Conservation (phyloP, 2,329 filamentous ascomycete genomes). For the Neofusicoccum laricinum region DNA sequence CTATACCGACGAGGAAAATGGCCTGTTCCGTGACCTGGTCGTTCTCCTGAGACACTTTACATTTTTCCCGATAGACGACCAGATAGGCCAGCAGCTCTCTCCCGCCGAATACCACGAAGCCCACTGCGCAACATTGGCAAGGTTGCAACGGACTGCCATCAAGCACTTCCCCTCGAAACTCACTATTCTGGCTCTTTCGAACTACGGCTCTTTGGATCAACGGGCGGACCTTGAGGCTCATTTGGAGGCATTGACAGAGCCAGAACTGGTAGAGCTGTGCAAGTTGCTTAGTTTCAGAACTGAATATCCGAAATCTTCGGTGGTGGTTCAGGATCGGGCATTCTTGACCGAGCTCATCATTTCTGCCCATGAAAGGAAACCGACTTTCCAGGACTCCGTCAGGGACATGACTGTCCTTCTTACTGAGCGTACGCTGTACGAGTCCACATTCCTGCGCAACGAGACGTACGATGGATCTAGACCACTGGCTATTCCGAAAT, state of each 20-base stretch:
- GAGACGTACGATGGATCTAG: slow-evolving; percentile 84
- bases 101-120: slow-evolving; percentile 71
- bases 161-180: slow-evolving; percentile 86
- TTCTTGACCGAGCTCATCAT: slow-evolving; percentile 72
- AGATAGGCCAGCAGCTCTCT: slow-evolving; percentile 75
- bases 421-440: slow-evolving; percentile 78
- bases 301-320: slow-evolving; percentile 71
- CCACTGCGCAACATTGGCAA: slow-evolving; percentile 74
- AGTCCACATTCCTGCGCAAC: slow-evolving; percentile 72
- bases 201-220: slow-evolving; percentile 84
- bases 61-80: slow-evolving; percentile 86
- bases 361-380: slow-evolving; percentile 70
- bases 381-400: slow-evolving; percentile 78
- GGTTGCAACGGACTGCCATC: slow-evolving; percentile 72
- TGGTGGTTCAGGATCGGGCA: slow-evolving; percentile 60
- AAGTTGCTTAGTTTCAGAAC: slow-evolving; percentile 73
- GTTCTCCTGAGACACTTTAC: slow-evolving; percentile 82
- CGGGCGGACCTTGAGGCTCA: slow-evolving; percentile 75
- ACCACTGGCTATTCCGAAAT: slow-evolving; percentile 85
- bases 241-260: slow-evolving; percentile 68
- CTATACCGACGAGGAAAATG: slow-evolving; percentile 71
- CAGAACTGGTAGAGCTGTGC: slow-evolving; percentile 69
- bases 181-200: slow-evolving; percentile 86
- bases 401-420: slow-evolving; percentile 73
- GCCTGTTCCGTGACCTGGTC: slow-evolving; percentile 76